Evolutionary conservation across 177 flowering plant species (phyloP).

Genomic region (Vitis hybrid): DNA sequence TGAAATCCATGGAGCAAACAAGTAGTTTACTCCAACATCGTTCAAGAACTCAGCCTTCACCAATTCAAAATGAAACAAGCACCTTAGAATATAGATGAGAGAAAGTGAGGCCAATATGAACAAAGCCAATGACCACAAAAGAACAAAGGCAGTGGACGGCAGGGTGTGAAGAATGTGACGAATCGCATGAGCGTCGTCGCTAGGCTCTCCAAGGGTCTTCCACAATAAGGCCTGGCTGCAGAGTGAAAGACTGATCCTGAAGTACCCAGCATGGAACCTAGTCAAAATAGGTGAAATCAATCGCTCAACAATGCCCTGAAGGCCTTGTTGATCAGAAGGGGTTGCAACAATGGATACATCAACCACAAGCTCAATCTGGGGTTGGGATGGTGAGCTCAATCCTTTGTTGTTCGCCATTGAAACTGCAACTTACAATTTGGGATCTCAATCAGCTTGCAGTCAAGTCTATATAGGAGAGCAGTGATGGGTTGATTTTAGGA

Average conservation of each 20-base stretch:
- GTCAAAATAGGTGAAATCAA: conserved; percentile 15
- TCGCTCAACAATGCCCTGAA: background rate
- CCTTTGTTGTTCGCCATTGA: no score
- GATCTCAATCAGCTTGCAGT: no score
- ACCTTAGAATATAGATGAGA: conserved; percentile 28
- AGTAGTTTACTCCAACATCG: conserved; percentile 44
- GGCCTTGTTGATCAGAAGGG: background rate
- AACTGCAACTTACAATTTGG: no score
- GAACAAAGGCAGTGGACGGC: conserved; percentile 23
- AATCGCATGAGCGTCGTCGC: conserved; percentile 14
- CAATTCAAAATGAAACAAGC: conserved; percentile 26
- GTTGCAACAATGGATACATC: background rate
- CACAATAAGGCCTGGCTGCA: conserved; percentile 45
- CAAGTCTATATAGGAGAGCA: no score
- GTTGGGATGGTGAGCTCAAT: background rate
- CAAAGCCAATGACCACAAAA: conserved; percentile 38
- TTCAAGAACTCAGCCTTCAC: conserved; percentile 44
- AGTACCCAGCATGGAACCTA: conserved; percentile 46
- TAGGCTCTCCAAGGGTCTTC: conserved; percentile 27
- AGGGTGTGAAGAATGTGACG: conserved; percentile 12
- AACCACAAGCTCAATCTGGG: conserved; percentile 2
- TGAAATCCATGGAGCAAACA: conserved; percentile 53
- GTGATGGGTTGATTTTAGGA: no score
- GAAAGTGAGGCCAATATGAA: conserved; percentile 24
- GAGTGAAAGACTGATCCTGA: conserved; percentile 40